Conservation (phyloP, 2,329 filamentous ascomycete species). For the Nemania serpens region DNA sequence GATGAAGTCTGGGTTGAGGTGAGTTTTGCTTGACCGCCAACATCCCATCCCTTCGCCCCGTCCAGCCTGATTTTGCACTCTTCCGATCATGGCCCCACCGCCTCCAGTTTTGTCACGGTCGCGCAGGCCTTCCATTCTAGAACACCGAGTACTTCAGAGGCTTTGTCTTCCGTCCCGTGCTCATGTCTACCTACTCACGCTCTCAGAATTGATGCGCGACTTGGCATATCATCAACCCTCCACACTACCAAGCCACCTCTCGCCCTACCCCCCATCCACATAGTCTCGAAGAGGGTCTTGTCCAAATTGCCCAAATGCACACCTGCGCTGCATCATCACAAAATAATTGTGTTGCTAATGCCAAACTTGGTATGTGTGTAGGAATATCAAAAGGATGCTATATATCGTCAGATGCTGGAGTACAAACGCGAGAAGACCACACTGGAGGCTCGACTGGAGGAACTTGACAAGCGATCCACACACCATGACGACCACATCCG, state of each 20-base stretch:
- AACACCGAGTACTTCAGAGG: conserved; percentile 27
- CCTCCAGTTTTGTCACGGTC: conserved; percentile 21
- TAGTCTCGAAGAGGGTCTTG: conserved; percentile 33
- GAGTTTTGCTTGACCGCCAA: conserved; percentile 50
- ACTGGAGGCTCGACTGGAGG: conserved; percentile 78
- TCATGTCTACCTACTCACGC: conserved; percentile 42
- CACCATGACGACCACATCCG: conserved; percentile 94
- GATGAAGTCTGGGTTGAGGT: conserved; percentile 68
- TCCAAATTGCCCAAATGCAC: conserved; percentile 36
- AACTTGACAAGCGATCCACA: conserved; percentile 75
- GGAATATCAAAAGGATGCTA: conserved; percentile 95
- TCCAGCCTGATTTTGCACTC: conserved; percentile 20
- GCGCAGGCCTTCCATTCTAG: not conserved
- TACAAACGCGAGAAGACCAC: conserved; percentile 89
- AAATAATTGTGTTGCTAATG: conserved; percentile 41
- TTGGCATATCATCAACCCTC: conserved; percentile 36
- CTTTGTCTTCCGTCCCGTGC: conserved; percentile 29
- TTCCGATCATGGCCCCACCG: conserved; percentile 26
- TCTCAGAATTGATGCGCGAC: conserved; percentile 42
- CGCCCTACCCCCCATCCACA: conserved; percentile 32
- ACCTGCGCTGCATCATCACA: conserved; percentile 30
- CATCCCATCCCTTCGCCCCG: not conserved
- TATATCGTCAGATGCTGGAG: conserved; percentile 96
- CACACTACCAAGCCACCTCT: conserved; percentile 28
- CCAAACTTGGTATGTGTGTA: conserved; percentile 51